Conservation (phyloP, 2,329 filamentous ascomycete genomes). For the Penicillium griseofulvum region DNA sequence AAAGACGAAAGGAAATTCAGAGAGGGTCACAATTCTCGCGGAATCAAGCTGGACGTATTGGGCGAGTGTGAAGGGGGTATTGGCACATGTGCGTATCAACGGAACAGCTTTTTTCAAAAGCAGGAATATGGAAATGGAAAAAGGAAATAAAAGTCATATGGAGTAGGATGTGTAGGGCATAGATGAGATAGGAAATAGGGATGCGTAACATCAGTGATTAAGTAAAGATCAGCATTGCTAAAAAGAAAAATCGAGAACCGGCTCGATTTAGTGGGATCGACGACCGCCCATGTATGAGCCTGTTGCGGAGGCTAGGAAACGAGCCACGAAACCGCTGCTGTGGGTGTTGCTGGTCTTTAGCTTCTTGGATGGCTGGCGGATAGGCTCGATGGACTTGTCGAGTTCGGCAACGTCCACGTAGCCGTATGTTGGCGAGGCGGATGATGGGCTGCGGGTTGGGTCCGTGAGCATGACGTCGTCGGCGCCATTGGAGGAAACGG, state of each 20-base stretch:
- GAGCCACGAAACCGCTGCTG: slow-evolving; percentile 41
- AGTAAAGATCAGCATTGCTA: background rate
- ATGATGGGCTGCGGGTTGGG: slow-evolving; percentile 30
- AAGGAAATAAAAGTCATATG: slow-evolving; percentile 8
- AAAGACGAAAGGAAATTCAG: background rate
- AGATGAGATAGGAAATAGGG: background rate
- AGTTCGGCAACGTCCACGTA: slow-evolving; percentile 35
- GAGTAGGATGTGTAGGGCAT: background rate
- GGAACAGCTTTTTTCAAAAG: slow-evolving; percentile 18
- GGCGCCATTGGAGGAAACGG: slow-evolving; percentile 34
- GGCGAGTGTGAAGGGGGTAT: slow-evolving; percentile 18
- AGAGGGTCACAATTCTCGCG: background rate
- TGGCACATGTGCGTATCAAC: slow-evolving; percentile 19
- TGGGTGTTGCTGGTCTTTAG: slow-evolving; percentile 33
- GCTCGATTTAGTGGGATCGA: slow-evolving; percentile 31
- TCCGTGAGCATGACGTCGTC: slow-evolving; percentile 40
- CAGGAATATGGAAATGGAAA: slow-evolving; percentile 7
- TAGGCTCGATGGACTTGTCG: slow-evolving; percentile 26
- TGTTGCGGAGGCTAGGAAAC: slow-evolving; percentile 44
- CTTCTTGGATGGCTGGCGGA: slow-evolving; percentile 43
- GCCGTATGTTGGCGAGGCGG: slow-evolving; percentile 31
- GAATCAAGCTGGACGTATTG: background rate
- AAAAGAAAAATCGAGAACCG: slow-evolving; percentile 15
- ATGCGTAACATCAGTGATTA: slow-evolving; percentile 8
- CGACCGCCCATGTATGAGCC: slow-evolving; percentile 42